These are phyloP conservation scores for Binderoboletus segoi DNA, from an alignment of 1,284 basidiomycete species.

Conservation along the genomic window DNA sequence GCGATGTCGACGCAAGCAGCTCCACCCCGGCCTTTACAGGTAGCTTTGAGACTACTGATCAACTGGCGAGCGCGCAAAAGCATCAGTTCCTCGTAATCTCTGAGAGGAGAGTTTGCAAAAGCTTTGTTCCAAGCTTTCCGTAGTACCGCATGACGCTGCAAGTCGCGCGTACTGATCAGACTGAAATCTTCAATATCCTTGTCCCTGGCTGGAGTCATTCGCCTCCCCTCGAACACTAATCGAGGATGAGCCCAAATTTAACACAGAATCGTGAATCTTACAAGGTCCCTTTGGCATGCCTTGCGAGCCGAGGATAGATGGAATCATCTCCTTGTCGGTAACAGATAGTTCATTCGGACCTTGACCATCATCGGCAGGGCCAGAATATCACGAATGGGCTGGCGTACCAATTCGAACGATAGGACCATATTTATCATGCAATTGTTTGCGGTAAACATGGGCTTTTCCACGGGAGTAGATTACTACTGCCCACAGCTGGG, in stretches of 20 bases:
- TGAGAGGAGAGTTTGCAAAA: constrained; percentile 41
- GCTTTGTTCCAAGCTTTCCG: constrained; percentile 47
- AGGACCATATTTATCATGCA: constrained; percentile 31
- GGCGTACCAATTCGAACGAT: constrained; percentile 32
- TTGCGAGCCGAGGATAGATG: constrained; percentile 26
- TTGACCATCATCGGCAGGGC: constrained; percentile 13
- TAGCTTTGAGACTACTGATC: constrained; percentile 29
- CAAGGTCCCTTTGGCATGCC: constrained; percentile 32
- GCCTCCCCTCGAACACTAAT: constrained; percentile 25
- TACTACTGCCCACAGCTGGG: constrained; percentile 25
- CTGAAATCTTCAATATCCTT: constrained; percentile 13
- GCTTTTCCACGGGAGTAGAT: constrained; percentile 18
- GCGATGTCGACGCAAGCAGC: constrained; percentile 18
- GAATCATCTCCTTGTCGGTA: constrained; percentile 25
- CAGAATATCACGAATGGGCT: neutral
- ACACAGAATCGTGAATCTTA: constrained; percentile 11
- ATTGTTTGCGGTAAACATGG: constrained; percentile 22
- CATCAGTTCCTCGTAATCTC: constrained; percentile 42
- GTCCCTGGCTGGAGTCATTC: constrained; percentile 16
- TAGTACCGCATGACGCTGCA: constrained; percentile 39
- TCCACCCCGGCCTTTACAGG: constrained; percentile 12
- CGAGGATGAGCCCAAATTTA: constrained; percentile 4
- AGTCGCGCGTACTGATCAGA: constrained; percentile 38
- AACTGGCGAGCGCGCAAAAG: constrained; percentile 37
- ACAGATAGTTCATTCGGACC: constrained; percentile 33